A percentile compares a stretch with the other conserved stretches of the same genome.
Conservation (phyloP, 176 grass and related monocot genomes). For the Zoysia japonica region DNA sequence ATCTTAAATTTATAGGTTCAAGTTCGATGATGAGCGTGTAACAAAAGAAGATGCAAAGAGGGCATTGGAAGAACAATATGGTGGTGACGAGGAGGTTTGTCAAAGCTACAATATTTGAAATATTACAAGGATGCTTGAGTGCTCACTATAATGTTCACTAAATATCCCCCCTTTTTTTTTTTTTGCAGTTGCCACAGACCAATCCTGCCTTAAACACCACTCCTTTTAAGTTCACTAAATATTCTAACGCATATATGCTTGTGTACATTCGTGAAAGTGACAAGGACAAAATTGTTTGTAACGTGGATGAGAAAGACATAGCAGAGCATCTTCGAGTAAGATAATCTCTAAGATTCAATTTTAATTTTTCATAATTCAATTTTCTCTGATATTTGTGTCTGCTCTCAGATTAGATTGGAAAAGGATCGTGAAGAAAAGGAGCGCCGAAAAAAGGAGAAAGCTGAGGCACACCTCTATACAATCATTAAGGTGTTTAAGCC, state of each 20-base stretch:
- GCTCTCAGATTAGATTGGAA: constrained; percentile 83
- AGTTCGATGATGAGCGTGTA: constrained; percentile 98
- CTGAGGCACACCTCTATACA: constrained; percentile 97
- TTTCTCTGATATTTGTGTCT: constrained; percentile 31
- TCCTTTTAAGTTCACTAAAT: constrained; percentile 99
- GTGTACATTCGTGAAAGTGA: constrained; percentile 99
- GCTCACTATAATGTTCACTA: background rate
- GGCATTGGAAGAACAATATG: constrained; percentile 97
- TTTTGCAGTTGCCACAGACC: constrained; percentile 81
- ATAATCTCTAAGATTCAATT: constrained; percentile 9
- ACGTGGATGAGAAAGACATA: constrained; percentile 96
- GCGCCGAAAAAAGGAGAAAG: constrained; percentile 96
- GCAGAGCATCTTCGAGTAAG: constrained; percentile 93
- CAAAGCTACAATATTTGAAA: background rate
- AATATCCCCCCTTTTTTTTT: background rate
- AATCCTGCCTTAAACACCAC: constrained; percentile 97
- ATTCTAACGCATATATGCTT: constrained; percentile 99
- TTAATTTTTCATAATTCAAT: constrained; percentile 28
- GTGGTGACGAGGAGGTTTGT: constrained; percentile 94
- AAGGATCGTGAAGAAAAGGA: constrained; percentile 98
- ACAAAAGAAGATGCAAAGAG: constrained; percentile 96
- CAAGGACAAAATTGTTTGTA: constrained; percentile 99
- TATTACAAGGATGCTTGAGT: background rate
- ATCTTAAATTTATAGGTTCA: constrained; percentile 67
- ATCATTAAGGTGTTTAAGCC: constrained; percentile 81